Conservation (phyloP, 2,329 filamentous ascomycete species). For the Fusarium nisikadoi region DNA sequence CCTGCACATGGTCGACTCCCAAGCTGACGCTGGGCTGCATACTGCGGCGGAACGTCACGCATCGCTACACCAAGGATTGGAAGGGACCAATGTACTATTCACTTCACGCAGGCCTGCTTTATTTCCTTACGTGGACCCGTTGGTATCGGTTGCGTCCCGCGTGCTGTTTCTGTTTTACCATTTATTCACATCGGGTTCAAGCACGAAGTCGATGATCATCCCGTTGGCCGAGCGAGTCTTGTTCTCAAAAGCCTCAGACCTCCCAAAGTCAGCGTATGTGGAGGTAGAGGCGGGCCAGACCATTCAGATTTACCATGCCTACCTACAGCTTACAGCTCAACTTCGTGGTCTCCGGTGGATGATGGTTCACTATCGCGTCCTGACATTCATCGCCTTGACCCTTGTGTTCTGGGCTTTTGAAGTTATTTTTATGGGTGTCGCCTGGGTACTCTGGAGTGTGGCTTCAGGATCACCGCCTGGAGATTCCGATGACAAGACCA, state of each 20-base stretch:
- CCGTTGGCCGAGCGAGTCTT: conserved; percentile 78
- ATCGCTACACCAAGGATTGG: conserved; percentile 50
- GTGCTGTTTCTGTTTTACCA: conserved; percentile 75
- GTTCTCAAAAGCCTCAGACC: conserved; percentile 61
- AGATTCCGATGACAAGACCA: conserved; percentile 9
- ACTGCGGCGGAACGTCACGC: conserved; percentile 46
- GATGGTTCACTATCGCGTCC: conserved; percentile 85
- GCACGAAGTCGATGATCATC: conserved; percentile 72
- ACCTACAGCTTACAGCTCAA: conserved; percentile 76
- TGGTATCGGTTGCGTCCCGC: conserved; percentile 71
- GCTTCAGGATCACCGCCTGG: conserved; percentile 42
- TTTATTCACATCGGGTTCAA: conserved; percentile 70
- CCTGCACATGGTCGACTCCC: conserved; percentile 71
- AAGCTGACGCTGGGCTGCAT: conserved; percentile 40
- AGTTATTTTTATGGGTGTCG: conserved; percentile 71
- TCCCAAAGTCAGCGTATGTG: conserved; percentile 61
- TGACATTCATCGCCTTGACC: conserved; percentile 76
- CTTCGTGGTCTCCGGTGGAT: conserved; percentile 82
- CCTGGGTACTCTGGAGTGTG: conserved; percentile 68
- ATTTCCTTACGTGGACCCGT: conserved; percentile 79
- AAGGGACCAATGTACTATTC: conserved; percentile 59
- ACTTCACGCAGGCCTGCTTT: conserved; percentile 79
- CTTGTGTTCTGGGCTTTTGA: conserved; percentile 81
- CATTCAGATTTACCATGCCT: conserved; percentile 80
- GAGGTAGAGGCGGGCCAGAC: conserved; percentile 76